These are phyloP conservation scores for Colletotrichum phormii DNA, from an alignment of 2,329 filamentous ascomycete species.

Conservation along the genomic window DNA sequence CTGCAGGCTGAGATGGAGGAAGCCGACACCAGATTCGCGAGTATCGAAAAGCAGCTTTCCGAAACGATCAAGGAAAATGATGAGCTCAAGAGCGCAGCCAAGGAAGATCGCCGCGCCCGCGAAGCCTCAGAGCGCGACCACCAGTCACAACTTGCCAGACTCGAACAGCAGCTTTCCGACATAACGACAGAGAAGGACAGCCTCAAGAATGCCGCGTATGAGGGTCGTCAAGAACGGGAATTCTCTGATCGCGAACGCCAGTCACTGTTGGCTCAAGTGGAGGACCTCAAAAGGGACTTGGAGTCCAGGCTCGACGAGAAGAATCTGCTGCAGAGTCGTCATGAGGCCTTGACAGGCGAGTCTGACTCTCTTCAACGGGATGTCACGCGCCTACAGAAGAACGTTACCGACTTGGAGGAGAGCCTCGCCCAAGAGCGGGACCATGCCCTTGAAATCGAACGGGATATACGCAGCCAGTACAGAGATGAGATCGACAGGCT, in stretches of 20 bases:
- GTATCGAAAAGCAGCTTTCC: constrained; percentile 63
- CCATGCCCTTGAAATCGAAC: constrained; percentile 69
- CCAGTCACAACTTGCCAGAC: constrained; percentile 53
- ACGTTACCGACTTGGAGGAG: constrained; percentile 60
- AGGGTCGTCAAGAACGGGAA: constrained; percentile 57
- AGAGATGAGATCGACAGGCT: constrained; percentile 61
- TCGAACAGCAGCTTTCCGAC: constrained; percentile 63
- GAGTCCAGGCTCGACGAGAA: constrained; percentile 73
- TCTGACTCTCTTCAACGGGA: constrained; percentile 76
- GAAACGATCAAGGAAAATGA: constrained; percentile 60
- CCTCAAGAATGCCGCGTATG: constrained; percentile 57
- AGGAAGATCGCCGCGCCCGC: constrained; percentile 56
- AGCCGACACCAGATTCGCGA: constrained; percentile 59
- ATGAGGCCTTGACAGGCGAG: constrained; percentile 75
- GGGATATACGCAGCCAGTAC: constrained; percentile 62
- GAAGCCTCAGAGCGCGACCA: constrained; percentile 53
- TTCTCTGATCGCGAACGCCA: constrained; percentile 50
- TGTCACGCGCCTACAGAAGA: constrained; percentile 61
- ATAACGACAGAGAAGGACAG: constrained; percentile 59
- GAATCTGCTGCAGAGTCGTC: constrained; percentile 74
- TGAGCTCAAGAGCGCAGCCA: constrained; percentile 56
- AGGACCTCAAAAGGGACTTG: constrained; percentile 69
- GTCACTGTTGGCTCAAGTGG: constrained; percentile 61
- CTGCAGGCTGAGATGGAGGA: constrained; percentile 75
- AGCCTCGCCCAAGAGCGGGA: constrained; percentile 66